A percentile compares a stretch with the other conserved stretches of the same genome.
Conservation (phyloP, 1,284 basidiomycete species). For the Puccinia horiana region DNA sequence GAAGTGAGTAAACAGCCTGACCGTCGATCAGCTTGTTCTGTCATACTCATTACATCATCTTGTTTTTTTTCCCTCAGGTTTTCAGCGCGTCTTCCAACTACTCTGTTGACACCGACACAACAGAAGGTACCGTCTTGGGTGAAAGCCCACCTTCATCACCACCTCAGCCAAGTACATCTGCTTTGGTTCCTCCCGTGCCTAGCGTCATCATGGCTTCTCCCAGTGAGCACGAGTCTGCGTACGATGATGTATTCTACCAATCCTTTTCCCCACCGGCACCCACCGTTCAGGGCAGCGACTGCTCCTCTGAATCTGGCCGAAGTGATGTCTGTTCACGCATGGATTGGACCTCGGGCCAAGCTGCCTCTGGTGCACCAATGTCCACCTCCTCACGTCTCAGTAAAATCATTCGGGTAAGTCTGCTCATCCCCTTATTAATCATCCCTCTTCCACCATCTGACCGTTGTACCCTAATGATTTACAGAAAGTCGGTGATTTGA, state of each 20-base stretch:
- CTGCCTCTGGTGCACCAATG: neutral
- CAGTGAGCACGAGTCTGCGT: conserved; percentile 42
- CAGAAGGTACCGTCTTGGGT: conserved; percentile 9
- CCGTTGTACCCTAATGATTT: neutral
- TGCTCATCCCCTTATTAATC: neutral
- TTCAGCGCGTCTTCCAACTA: conserved; percentile 21
- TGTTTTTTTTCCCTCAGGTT: neutral
- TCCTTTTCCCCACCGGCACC: neutral
- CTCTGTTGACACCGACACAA: neutral
- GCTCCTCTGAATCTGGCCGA: conserved; percentile 10
- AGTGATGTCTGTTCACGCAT: conserved; percentile 1
- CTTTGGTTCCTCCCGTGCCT: neutral
- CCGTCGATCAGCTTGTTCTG: neutral
- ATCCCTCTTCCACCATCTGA: neutral
- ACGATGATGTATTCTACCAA: conserved; percentile 36
- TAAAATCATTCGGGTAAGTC: conserved; percentile 29
- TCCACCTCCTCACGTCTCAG: conserved; percentile 32
- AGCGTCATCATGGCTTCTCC: conserved; percentile 28
- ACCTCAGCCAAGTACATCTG: neutral
- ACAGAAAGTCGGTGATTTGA: conserved; percentile 32
- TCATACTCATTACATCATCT: neutral
- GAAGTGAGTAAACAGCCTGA: neutral
- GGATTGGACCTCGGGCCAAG: conserved; percentile 20
- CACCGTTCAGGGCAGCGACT: conserved; percentile 31
- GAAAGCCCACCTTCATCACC: neutral